phyloP scores from a whole-genome alignment of 2,329 filamentous ascomycete species.

The Trichoderma atroviride region DNA sequence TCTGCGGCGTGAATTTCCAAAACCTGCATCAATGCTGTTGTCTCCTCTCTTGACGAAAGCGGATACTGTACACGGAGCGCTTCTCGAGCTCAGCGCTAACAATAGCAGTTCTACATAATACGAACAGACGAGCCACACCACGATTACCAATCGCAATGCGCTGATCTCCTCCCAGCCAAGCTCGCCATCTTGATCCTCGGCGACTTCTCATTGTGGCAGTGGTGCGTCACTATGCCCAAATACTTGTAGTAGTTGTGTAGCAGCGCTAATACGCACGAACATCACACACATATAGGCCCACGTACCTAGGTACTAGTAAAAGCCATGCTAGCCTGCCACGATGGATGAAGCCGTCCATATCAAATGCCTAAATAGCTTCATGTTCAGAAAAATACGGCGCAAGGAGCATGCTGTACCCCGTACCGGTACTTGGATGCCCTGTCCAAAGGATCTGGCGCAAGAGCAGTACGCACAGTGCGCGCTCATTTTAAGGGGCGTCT shows the following conservation, averaged over 20 bases:
- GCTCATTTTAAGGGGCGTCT: not conserved
- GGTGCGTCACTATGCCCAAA: not conserved
- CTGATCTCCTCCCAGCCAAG: conserved; percentile 2
- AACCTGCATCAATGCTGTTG: not conserved
- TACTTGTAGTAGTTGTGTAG: not conserved
- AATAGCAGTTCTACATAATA: not conserved
- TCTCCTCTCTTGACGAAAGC: not conserved
- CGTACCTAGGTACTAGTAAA: not conserved
- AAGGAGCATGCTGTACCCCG: not conserved
- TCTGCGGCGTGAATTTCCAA: not conserved
- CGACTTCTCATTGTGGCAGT: not conserved
- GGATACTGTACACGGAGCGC: not conserved
- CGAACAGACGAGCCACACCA: conserved; percentile 4
- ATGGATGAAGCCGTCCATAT: not conserved
- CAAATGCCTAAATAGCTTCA: no score
- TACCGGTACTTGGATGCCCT: not conserved
- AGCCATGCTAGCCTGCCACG: not conserved
- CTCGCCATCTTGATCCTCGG: not conserved
- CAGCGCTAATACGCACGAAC: not conserved
- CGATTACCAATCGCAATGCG: not conserved
- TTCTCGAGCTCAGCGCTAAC: not conserved
- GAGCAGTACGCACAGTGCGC: conserved; percentile 3
- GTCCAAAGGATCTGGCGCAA: not conserved
- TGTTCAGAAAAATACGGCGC: not conserved
- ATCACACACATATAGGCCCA: not conserved